Conservation (phyloP, 495 filamentous ascomycete species). For the Penicillium alfredii region DNA sequence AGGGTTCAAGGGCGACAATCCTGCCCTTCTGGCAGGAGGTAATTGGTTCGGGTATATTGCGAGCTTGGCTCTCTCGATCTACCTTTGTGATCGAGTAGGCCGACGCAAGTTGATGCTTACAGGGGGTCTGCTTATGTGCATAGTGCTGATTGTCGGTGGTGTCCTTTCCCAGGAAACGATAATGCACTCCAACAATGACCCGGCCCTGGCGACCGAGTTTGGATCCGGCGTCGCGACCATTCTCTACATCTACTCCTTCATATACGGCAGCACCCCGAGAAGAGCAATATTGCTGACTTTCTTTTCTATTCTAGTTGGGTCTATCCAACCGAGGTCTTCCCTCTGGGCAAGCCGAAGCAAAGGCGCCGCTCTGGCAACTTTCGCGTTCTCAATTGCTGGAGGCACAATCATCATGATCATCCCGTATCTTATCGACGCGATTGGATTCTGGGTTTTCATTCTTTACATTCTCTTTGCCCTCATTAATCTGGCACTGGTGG, state of each 20-base stretch:
- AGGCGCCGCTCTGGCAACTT: slow-evolving; percentile 40
- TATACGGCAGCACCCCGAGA: slow-evolving; percentile 44
- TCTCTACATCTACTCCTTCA: slow-evolving; percentile 42
- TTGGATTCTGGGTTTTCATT: slow-evolving; percentile 39
- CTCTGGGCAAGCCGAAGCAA: slow-evolving; percentile 27
- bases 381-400: slow-evolving; percentile 44
- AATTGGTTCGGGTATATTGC: slow-evolving; percentile 43
- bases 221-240: slow-evolving; percentile 36
- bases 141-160: slow-evolving; percentile 16
- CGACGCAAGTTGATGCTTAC: slow-evolving; percentile 16
- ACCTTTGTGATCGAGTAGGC: slow-evolving; percentile 17
- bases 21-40: slow-evolving; percentile 41
- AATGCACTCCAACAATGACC: slow-evolving; percentile 1
- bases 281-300: no score
- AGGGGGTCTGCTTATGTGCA: slow-evolving; percentile 12
- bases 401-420: slow-evolving; percentile 38
- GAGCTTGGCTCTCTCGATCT: slow-evolving; percentile 35
- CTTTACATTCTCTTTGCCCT: slow-evolving; percentile 42
- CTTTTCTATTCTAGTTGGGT: slow-evolving; percentile 32
- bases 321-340: slow-evolving; percentile 13
- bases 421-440: slow-evolving; percentile 37
- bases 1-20: slow-evolving; percentile 28
- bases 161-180: slow-evolving; percentile 14
- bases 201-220: slow-evolving; percentile 4
- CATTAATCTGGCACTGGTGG: slow-evolving; percentile 38